A percentile compares a stretch with the other conserved stretches of the same genome.
These are phyloP conservation scores for Capsicum baccatum DNA, from an alignment of 257 asterid species.

Conservation along the genomic window DNA sequence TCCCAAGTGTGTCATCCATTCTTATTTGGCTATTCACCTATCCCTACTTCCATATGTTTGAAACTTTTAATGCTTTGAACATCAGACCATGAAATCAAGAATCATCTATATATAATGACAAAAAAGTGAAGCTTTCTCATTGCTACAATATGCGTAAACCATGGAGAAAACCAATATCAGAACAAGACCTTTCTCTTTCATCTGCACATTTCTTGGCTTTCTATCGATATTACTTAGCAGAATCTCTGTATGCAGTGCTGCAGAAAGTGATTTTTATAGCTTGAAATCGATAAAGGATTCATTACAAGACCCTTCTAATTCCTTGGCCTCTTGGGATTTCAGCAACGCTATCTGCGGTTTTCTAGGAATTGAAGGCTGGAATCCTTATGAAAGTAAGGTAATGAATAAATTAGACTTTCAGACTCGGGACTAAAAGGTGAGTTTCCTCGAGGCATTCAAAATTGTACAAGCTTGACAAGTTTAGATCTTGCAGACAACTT, in stretches of 20 bases:
- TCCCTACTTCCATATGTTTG: too few species aligned
- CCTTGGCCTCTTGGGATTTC: slow-evolving; percentile 34
- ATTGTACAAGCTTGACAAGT: too few species aligned
- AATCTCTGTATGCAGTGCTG: not conserved
- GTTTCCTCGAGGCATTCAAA: slow-evolving; percentile 22
- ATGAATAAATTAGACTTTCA: not conserved
- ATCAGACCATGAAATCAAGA: not conserved
- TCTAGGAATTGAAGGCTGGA: slow-evolving; percentile 34
- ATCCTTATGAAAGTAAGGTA: slow-evolving; percentile 29
- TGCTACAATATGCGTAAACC: not conserved
- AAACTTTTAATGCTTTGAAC: not conserved
- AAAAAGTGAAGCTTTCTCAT: too few species aligned
- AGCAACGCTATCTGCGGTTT: slow-evolving; percentile 25
- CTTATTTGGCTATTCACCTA: too few species aligned
- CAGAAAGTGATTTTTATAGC: slow-evolving; percentile 23
- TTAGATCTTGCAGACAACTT: slow-evolving; percentile 38
- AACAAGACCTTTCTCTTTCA: not conserved
- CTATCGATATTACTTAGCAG: not conserved
- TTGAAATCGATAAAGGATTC: slow-evolving; percentile 22
- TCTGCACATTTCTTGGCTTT: not conserved
- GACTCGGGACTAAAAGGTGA: slow-evolving; percentile 31
- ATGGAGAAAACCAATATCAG: not conserved
- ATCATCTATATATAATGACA: not conserved
- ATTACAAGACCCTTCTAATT: slow-evolving; percentile 32
- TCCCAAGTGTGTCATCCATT: too few species aligned